A percentile compares a stretch with the other conserved stretches of the same genome.
These are phyloP conservation scores for Neurospora sp. DNA, from an alignment of 2,329 filamentous ascomycete species.

Conservation along the genomic window DNA sequence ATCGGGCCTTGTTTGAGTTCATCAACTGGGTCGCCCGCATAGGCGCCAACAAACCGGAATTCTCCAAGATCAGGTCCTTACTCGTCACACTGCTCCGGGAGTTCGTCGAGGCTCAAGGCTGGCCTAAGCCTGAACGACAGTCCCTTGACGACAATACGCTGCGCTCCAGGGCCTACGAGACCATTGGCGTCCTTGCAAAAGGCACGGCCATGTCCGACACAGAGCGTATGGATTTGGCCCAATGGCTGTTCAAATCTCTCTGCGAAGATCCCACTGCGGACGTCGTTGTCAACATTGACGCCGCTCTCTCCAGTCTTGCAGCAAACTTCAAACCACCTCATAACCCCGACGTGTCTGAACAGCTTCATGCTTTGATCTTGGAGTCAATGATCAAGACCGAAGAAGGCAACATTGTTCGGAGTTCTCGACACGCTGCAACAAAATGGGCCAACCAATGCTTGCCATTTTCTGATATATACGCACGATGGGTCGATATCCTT, in stretches of 20 bases:
- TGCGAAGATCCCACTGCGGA: conserved; percentile 68
- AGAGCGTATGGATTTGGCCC: conserved; percentile 44
- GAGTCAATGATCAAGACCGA: conserved; percentile 53
- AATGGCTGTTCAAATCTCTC: conserved; percentile 78
- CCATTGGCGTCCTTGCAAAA: conserved; percentile 71
- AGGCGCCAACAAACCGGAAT: conserved; percentile 46
- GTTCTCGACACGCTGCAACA: conserved; percentile 70
- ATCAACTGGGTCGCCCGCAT: conserved; percentile 79
- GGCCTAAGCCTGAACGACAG: conserved; percentile 51
- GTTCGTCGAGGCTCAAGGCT: conserved; percentile 74
- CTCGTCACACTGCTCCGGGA: conserved; percentile 60
- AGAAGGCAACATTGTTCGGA: conserved; percentile 47
- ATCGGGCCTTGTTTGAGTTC: conserved; percentile 75
- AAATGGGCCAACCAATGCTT: conserved; percentile 88
- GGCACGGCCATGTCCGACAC: conserved; percentile 47
- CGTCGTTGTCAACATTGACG: conserved; percentile 80
- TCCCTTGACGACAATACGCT: conserved; percentile 54
- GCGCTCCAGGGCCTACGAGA: conserved; percentile 78
- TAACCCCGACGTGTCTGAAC: conserved; percentile 19
- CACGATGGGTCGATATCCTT: conserved; percentile 80
- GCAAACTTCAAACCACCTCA: conserved; percentile 30
- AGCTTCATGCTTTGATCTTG: conserved; percentile 49
- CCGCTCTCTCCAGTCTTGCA: conserved; percentile 68
- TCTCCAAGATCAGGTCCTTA: conserved; percentile 55
- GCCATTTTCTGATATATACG: conserved; percentile 66